A percentile compares a stretch with the other conserved stretches of the same genome.
Conservation (phyloP, 2,329 filamentous ascomycete genomes). For the Fusarium buxicola region DNA sequence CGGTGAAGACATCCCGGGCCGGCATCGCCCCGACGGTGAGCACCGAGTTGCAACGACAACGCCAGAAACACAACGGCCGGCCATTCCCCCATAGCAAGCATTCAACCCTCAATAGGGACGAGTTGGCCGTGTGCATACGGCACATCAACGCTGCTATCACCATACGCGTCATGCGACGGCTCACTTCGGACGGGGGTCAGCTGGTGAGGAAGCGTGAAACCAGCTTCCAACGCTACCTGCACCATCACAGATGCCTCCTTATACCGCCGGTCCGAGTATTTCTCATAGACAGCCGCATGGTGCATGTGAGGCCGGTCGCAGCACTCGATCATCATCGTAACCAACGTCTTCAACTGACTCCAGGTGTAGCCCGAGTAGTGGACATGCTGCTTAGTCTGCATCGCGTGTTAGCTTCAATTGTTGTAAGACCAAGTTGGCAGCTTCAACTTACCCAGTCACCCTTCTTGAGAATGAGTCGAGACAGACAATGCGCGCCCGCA, state of each 20-base stretch:
- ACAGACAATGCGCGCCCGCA: constrained; percentile 91
- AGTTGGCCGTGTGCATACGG: constrained; percentile 46
- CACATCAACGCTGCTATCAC: constrained; percentile 44
- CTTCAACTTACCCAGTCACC: constrained; percentile 84
- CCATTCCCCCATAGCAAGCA: not conserved
- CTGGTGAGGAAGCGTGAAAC: constrained; percentile 63
- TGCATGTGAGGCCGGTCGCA: constrained; percentile 84
- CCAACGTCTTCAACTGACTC: constrained; percentile 80
- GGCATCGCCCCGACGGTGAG: constrained; percentile 16
- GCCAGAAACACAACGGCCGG: constrained; percentile 19
- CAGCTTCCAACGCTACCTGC: constrained; percentile 75
- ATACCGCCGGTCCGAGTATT: constrained; percentile 89
- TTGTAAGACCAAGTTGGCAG: not conserved
- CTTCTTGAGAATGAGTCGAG: constrained; percentile 88
- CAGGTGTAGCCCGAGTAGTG: constrained; percentile 96
- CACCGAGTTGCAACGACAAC: constrained; percentile 13
- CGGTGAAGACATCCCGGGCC: constrained; percentile 16
- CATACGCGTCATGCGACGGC: constrained; percentile 30
- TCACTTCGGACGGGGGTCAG: constrained; percentile 53
- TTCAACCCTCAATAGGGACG: constrained; percentile 50
- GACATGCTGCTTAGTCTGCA: constrained; percentile 81
- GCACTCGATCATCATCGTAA: constrained; percentile 86
- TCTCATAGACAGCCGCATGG: constrained; percentile 88
- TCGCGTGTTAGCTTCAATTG: constrained; percentile 49
- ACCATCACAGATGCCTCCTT: constrained; percentile 87